Evolutionary conservation across 331 rosid genomes (phyloP).

Genomic region (Erythrophleum ivorense): DNA sequence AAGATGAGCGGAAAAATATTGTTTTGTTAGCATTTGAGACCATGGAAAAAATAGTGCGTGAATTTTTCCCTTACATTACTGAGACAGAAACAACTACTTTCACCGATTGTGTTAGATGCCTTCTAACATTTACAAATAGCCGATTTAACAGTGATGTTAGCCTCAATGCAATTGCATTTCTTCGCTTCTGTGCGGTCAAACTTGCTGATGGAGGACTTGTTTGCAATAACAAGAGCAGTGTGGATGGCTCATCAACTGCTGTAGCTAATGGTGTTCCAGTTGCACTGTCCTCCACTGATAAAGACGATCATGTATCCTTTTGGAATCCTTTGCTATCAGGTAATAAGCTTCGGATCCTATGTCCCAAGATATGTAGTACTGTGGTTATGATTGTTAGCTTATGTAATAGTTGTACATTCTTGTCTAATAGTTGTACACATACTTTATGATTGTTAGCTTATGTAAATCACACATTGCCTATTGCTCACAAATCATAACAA

Average conservation of each 20-base stretch:
- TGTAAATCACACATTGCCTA: not conserved
- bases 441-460: not conserved
- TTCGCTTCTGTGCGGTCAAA: constrained; percentile 97
- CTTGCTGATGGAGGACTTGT: constrained; percentile 99
- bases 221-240: constrained; percentile 63
- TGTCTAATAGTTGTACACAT: constrained; percentile 12
- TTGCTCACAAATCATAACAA: not conserved
- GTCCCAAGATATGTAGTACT: constrained; percentile 17
- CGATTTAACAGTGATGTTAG: constrained; percentile 98
- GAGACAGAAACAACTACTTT: constrained; percentile 95
- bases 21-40: constrained; percentile 97
- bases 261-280: constrained; percentile 51
- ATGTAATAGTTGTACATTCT: too few relatives aligned
- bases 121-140: constrained; percentile 94
- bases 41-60: constrained; percentile 98
- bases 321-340: constrained; percentile 97
- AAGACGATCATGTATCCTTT: constrained; percentile 81
- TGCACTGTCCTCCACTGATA: constrained; percentile 54
- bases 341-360: constrained; percentile 46
- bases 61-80: constrained; percentile 94
- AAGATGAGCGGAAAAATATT: constrained; percentile 93
- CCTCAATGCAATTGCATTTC: constrained; percentile 99
- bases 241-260: constrained; percentile 51
- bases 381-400: too few relatives aligned
- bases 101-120: constrained; percentile 97